Conservation (phyloP, 2,329 filamentous ascomycete species). For the Colletotrichum sp. region DNA sequence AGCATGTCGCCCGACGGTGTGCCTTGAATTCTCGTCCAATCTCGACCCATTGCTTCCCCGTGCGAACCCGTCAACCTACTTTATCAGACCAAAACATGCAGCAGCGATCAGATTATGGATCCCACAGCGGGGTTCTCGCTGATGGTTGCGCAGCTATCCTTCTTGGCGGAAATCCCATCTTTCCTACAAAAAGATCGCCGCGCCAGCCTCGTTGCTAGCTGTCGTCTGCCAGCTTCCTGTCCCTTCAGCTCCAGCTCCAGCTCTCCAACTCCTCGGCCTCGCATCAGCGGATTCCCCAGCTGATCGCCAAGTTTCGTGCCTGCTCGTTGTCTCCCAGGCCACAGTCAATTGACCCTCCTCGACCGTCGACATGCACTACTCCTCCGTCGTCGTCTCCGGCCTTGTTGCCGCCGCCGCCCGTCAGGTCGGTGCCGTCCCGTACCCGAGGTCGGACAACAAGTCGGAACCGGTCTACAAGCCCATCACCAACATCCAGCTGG, state of each 20-base stretch:
- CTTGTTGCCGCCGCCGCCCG: conserved; percentile 27
- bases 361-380: conserved; percentile 35
- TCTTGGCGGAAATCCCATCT: background rate
- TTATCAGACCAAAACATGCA: background rate
- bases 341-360: background rate
- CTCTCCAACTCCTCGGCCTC: background rate
- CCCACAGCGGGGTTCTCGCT: background rate
- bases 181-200: conserved; percentile 8
- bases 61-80: background rate
- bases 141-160: background rate
- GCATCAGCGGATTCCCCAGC: background rate
- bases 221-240: background rate
- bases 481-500: conserved; percentile 60
- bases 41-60: background rate
- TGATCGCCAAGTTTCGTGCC: background rate
- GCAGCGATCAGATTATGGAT: background rate
- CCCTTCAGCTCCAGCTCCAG: background rate
- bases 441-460: conserved; percentile 8
- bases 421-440: conserved; percentile 13
- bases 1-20: conserved; percentile 6
- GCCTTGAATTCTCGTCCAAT: background rate
- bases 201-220: background rate
- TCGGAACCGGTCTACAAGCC: conserved; percentile 29
- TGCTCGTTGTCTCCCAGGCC: background rate
- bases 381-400: conserved; percentile 31